phyloP scores from a whole-genome alignment of 164 flowering plant genomes.

The Houttuynia cordata region DNA sequence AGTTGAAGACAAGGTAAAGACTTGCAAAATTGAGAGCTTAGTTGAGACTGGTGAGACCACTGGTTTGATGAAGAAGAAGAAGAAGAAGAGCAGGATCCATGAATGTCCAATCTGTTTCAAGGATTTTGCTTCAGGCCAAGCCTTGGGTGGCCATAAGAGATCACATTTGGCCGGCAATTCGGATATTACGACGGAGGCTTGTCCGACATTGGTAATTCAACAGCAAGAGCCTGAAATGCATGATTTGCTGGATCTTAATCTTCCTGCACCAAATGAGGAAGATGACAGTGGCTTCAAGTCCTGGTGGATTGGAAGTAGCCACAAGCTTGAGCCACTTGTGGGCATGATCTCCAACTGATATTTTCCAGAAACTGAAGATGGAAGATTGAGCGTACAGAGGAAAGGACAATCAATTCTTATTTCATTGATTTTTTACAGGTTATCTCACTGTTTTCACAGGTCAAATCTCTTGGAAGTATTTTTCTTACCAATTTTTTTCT shows the following conservation, averaged over 20 bases:
- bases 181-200: constrained; percentile 8
- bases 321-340: constrained; percentile 23
- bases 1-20: constrained; percentile 13
- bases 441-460: background rate
- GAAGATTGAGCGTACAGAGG: constrained; percentile 24
- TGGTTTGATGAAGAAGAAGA: background rate
- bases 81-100: constrained; percentile 32
- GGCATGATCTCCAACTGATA: constrained; percentile 15
- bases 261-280: constrained; percentile 51
- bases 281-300: constrained; percentile 20
- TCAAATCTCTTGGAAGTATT: background rate
- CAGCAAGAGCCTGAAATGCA: constrained; percentile 18
- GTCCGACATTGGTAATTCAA: constrained; percentile 18
- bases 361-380: constrained; percentile 7
- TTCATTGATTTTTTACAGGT: constrained; percentile 23
- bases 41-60: constrained; percentile 14
- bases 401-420: constrained; percentile 4
- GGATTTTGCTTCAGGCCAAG: constrained; percentile 61
- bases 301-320: constrained; percentile 22
- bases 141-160: constrained; percentile 72
- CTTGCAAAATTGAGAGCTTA: constrained; percentile 4
- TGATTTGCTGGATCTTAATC: constrained; percentile 54
- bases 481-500: constrained; percentile 1
- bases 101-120: constrained; percentile 54
- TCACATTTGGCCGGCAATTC: constrained; percentile 37